phyloP scores from a whole-genome alignment of 179 eudicot genomes.

The Vitellaria paradoxa region DNA sequence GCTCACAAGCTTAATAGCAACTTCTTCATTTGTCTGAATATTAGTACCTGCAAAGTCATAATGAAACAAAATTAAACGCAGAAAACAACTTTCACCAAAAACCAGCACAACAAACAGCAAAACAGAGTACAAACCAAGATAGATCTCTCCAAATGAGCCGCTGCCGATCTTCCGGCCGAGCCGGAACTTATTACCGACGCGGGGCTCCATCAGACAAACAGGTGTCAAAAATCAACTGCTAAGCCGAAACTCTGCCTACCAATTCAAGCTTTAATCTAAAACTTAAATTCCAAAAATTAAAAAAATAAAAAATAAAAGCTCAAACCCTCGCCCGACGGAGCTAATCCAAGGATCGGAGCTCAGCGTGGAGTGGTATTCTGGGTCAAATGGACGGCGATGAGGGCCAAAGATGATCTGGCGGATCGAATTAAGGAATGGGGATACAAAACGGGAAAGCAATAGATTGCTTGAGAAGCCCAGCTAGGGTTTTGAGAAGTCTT shows the following conservation, averaged over 20 bases:
- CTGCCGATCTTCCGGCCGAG: conserved; percentile 45
- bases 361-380: neutral
- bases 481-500: neutral
- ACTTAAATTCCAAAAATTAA: too few species aligned
- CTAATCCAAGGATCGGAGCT: neutral
- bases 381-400: too few species aligned
- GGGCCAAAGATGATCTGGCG: neutral
- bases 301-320: neutral
- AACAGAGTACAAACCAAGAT: conserved; percentile 28
- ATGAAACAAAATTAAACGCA: conserved; percentile 2
- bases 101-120: neutral
- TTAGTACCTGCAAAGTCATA: conserved; percentile 50
- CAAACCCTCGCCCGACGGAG: neutral
- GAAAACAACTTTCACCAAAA: neutral
- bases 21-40: conserved; percentile 85
- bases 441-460: neutral
- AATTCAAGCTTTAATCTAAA: neutral
- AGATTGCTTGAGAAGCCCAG: neutral
- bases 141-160: conserved; percentile 52
- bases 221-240: neutral
- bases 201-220: conserved; percentile 33
- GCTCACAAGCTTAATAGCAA: conserved; percentile 90
- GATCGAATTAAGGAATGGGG: neutral
- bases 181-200: conserved; percentile 46
- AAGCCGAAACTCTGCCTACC: conserved; percentile 5